Evolutionary conservation across 1,284 basidiomycete genomes (phyloP).

Genomic region (Apiotrichum montevideense): DNA sequence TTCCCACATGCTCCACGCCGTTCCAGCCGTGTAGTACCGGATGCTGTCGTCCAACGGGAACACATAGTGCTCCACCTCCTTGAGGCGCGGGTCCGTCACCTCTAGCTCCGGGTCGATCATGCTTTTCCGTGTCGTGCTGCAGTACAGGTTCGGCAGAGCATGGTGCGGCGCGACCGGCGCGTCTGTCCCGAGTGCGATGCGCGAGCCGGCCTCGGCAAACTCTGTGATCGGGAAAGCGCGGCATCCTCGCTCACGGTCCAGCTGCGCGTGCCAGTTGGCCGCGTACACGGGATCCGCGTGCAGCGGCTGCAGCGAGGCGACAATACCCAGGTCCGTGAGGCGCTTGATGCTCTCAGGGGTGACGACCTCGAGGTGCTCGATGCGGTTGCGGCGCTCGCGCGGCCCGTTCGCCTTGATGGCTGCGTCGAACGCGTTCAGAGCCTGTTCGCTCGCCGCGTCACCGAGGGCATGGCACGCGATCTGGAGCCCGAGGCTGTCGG

Average conservation of each 20-base stretch:
- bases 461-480: slow-evolving; percentile 34
- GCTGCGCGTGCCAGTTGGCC: slow-evolving; percentile 24
- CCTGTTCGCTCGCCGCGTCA: slow-evolving; percentile 31
- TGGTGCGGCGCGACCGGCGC: slow-evolving; percentile 27
- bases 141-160: slow-evolving; percentile 26
- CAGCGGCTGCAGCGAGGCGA: slow-evolving; percentile 33
- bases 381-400: slow-evolving; percentile 18
- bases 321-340: slow-evolving; percentile 23
- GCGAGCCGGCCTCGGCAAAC: slow-evolving; percentile 17
- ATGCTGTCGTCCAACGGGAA: slow-evolving; percentile 17
- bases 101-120: slow-evolving; percentile 15
- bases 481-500: slow-evolving; percentile 29
- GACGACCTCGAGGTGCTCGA: slow-evolving; percentile 35
- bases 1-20: slow-evolving; percentile 16
- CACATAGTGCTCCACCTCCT: slow-evolving; percentile 9
- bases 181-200: slow-evolving; percentile 29
- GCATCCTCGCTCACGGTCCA: slow-evolving; percentile 23
- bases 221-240: slow-evolving; percentile 29
- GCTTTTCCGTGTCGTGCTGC: slow-evolving; percentile 25
- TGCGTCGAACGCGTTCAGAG: slow-evolving; percentile 28
- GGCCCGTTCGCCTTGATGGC: slow-evolving; percentile 22
- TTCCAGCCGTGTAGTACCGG: slow-evolving; percentile 19
- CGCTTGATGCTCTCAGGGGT: slow-evolving; percentile 21
- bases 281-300: slow-evolving; percentile 32
- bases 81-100: slow-evolving; percentile 8